Conservation (phyloP, 495 filamentous ascomycete genomes). For the Trichoderma parareesei region DNA sequence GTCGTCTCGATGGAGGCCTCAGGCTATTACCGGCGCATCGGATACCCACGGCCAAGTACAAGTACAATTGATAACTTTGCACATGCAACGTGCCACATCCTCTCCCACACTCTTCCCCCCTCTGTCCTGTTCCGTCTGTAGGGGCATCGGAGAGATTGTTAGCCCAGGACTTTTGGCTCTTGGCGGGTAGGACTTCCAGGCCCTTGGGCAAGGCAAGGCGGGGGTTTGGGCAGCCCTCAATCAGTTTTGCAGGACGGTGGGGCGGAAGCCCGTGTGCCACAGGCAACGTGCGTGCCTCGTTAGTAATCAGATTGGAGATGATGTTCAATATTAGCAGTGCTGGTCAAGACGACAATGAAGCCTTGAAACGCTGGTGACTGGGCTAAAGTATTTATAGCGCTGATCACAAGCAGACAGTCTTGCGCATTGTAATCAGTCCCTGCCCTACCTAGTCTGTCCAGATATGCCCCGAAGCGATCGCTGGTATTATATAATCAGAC, state of each 20-base stretch:
- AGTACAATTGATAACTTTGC: too few relatives aligned
- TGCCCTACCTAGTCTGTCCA: background rate
- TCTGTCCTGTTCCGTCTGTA: background rate
- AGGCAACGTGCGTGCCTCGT: too few relatives aligned
- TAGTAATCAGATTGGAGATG: too few relatives aligned
- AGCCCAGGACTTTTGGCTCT: constrained; percentile 6
- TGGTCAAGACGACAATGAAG: too few relatives aligned
- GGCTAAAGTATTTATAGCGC: too few relatives aligned
- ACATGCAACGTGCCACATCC: constrained; percentile 3
- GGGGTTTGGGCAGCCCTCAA: background rate
- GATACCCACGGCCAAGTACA: too few relatives aligned
- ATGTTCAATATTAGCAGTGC: too few relatives aligned
- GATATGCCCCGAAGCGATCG: background rate
- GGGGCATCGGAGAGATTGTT: background rate
- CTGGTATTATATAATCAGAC: background rate
- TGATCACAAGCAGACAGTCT: too few relatives aligned
- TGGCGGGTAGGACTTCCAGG: constrained; percentile 3
- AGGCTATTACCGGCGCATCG: too few relatives aligned
- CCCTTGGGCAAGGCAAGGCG: background rate
- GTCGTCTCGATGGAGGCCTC: background rate
- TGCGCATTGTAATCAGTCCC: too few relatives aligned
- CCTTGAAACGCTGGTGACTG: too few relatives aligned
- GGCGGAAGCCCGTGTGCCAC: background rate
- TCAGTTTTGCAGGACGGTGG: background rate
- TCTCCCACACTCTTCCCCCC: too few relatives aligned